These are phyloP conservation scores for Coprinopsis sp. DNA, from an alignment of 768 basidiomycete genomes.

Conservation along the genomic window DNA sequence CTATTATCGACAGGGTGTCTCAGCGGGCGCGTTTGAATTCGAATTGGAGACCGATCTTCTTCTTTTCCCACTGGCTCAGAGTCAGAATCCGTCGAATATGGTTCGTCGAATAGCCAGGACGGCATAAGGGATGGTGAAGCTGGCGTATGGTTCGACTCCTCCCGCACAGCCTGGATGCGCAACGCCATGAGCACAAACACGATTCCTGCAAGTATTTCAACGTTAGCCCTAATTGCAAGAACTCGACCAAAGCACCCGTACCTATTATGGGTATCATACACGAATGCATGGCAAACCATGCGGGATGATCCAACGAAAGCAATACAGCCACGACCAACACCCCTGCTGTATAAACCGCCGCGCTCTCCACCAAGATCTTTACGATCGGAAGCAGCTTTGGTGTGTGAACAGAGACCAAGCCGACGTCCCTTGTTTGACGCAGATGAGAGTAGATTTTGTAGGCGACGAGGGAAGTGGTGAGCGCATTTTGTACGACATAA, in stretches of 20 bases:
- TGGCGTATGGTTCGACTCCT: neutral
- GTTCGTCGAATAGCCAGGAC: constrained; percentile 1
- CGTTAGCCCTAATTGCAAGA: neutral
- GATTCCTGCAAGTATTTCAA: constrained; percentile 18
- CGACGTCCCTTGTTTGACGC: constrained; percentile 15
- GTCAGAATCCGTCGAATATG: no score
- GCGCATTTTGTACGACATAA: constrained; percentile 22
- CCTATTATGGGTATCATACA: constrained; percentile 27
- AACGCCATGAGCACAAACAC: constrained; percentile 30
- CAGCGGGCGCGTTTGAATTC: no score
- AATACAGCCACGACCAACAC: constrained; percentile 25
- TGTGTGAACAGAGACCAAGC: constrained; percentile 11
- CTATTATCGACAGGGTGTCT: no score
- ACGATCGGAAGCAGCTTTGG: constrained; percentile 18
- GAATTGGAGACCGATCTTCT: no score
- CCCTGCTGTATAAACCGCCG: constrained; percentile 26
- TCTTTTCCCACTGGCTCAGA: no score
- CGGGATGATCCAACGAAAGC: constrained; percentile 19
- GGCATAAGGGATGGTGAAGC: constrained; percentile 5
- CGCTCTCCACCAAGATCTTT: constrained; percentile 28
- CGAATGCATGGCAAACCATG: constrained; percentile 22
- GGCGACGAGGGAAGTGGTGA: constrained; percentile 26
- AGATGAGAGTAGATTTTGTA: constrained; percentile 24
- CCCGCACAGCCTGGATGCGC: constrained; percentile 20
- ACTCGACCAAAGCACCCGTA: constrained; percentile 9